These are phyloP conservation scores for Phytophthora constricta DNA, from an alignment of 352 stramenopile genomes.

Conservation along the genomic window DNA sequence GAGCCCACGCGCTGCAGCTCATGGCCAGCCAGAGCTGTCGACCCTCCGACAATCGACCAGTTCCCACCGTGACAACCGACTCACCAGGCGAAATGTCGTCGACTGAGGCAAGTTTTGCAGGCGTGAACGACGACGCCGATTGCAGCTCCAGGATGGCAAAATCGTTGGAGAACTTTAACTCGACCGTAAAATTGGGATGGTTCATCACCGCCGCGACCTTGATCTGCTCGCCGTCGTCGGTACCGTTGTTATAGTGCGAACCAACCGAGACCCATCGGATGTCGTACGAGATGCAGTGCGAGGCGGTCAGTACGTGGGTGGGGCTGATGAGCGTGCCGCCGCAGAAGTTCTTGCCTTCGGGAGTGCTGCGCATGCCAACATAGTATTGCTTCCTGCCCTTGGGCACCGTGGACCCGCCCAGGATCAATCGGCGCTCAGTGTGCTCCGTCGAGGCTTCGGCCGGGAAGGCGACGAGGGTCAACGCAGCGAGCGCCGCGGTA, in stretches of 20 bases:
- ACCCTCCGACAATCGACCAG: slow-evolving; percentile 33
- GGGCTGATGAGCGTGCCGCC: slow-evolving; percentile 55
- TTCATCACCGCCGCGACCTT: slow-evolving; percentile 46
- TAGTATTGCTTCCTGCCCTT: slow-evolving; percentile 50
- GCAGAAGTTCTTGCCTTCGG: slow-evolving; percentile 40
- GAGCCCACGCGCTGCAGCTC: slow-evolving; percentile 50
- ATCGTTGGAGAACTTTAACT: slow-evolving; percentile 46
- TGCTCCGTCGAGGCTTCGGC: slow-evolving; percentile 8
- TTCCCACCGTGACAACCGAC: slow-evolving; percentile 32
- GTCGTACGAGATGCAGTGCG: slow-evolving; percentile 49
- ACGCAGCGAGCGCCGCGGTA: slow-evolving; percentile 20
- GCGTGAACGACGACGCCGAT: slow-evolving; percentile 35
- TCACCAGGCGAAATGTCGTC: slow-evolving; percentile 39
- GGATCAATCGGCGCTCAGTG: slow-evolving; percentile 45
- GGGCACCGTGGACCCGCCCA: slow-evolving; percentile 51
- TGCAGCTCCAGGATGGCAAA: slow-evolving; percentile 65
- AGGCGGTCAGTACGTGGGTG: slow-evolving; percentile 44
- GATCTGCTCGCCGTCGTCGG: slow-evolving; percentile 53
- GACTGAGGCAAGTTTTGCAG: slow-evolving; percentile 40
- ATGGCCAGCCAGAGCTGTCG: slow-evolving; percentile 14
- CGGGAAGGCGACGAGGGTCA: background rate
- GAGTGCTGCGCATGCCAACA: slow-evolving; percentile 30
- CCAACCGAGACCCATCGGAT: slow-evolving; percentile 60
- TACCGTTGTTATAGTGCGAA: slow-evolving; percentile 60
- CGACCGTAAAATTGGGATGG: slow-evolving; percentile 56